Base-by-base conservation (phyloP, 2,329 filamentous ascomycete species). In the Didymella glomerata region DNA sequence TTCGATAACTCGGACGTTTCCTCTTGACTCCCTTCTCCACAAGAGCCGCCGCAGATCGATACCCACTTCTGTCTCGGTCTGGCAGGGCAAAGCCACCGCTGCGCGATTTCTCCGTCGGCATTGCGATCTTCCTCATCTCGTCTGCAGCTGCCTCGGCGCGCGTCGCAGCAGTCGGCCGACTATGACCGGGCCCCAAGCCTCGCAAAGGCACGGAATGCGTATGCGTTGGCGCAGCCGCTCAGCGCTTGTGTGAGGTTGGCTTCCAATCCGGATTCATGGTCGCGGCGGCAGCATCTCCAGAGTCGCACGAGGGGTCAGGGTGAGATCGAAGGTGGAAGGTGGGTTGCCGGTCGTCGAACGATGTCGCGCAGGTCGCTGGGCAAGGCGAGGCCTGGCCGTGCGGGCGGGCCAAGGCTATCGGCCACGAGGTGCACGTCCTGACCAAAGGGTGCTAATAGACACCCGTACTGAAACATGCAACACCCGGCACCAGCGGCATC, bases 1-100 rank as follows among this genome's bases (percentile, higher is more conserved):
- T 65, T 14, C 72, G 68, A 51, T 75, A 64, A 48, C 72, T 74
- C 51, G 68, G 66, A 57, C 67, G 67, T 61, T 75, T 75, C 59
- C 64, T 72, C 50, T 62, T 61, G 47, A 68, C 64, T 3, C 48
- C 61, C 55, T 61, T 64, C 52, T 57, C 53, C 40, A 55, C 58
- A 52, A 61, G 34, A 38, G 64, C 65, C 56, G 50, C 51, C 46
- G 56, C 54, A 53, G 52, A 52, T 60, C 51, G 51, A 52, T 56
- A 60, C 42, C 64, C 60, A 46, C 48, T 61, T 47, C 64, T 65
- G 32, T 59, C 56, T 44, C 62, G 63, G 45, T 69, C 69, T 52
- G 62, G 56, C 51, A 60, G 46, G 34, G 62, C 53, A 47, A 58
- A 66, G 56, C 63, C 59, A 62, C 63, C 60, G 60, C 61, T 64